Percentiles rank a stretch among this genome's conserved stretches.
phyloP scores from a whole-genome alignment of 768 basidiomycete genomes.

The Agaricus sinodeliciosus region DNA sequence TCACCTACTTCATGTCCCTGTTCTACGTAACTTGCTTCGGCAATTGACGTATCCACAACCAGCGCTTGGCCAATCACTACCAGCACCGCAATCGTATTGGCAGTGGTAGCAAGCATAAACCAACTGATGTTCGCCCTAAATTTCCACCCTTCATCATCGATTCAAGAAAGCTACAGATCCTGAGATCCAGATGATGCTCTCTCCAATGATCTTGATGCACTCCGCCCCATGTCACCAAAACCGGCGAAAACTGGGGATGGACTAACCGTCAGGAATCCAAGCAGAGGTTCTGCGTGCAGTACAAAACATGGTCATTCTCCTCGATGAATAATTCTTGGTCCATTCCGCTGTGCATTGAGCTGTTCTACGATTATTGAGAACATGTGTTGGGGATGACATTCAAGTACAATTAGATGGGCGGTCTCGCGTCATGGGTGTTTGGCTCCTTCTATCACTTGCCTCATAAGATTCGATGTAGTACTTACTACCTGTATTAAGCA shows the following conservation, averaged over 20 bases:
- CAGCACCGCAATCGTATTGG: too few species aligned
- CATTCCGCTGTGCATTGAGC: constrained; percentile 89
- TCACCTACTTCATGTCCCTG: too few species aligned
- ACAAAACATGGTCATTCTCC: constrained; percentile 84
- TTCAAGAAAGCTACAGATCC: neutral
- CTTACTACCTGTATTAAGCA: too few species aligned
- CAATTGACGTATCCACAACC: too few species aligned
- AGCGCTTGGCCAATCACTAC: too few species aligned
- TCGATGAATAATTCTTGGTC: constrained; percentile 91
- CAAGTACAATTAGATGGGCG: constrained; percentile 83
- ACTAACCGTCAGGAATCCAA: constrained; percentile 74
- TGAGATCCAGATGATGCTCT: constrained; percentile 8
- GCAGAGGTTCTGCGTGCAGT: constrained; percentile 83
- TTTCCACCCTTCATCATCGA: too few species aligned
- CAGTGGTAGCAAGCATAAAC: too few species aligned
- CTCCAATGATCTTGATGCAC: constrained; percentile 7
- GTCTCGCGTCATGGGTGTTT: constrained; percentile 73
- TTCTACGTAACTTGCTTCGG: too few species aligned
- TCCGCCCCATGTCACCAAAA: neutral
- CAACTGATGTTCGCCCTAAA: too few species aligned
- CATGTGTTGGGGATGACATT: constrained; percentile 88
- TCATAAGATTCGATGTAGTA: too few species aligned
- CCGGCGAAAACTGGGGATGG: neutral
- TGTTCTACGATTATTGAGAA: constrained; percentile 75
- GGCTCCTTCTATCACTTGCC: too few species aligned